Evolutionary conservation across 169 alveolate genomes (phyloP), one percentile per base, ranked within the genome.

Genomic region (Cryptosporidium ryanae): DNA sequence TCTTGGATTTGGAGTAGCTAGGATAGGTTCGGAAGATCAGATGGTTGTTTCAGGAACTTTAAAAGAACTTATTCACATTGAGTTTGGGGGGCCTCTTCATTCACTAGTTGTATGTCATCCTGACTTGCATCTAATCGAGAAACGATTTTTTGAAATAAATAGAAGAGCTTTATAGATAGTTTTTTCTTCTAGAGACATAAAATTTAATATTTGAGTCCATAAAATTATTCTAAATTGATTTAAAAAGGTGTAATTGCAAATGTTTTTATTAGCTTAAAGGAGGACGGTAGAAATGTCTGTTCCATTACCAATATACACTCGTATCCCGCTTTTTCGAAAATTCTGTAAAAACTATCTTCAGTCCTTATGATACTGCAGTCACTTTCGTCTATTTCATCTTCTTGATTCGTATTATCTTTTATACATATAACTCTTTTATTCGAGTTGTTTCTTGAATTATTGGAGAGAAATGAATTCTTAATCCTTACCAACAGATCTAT

Each of bases 21-120:
- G 99, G 84, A 93, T 97, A 29, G 99, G 99, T 2, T 93, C 98
- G 31, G 91, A 90, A 38, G 90, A 91, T 21, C 96, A 96, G 82
- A 89, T 89, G 49, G 94, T 97, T 46, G 94, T 94, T 48, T 93
- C 96, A 17, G 96, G 96, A 48, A 89, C 91, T 46, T 84, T 96
- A 46, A 82, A 90, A 59, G 94, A 95, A 68, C 93, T 96, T 48
- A 82, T 91, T 48, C 81, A 92, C n/a, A 70, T 90, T n/a, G 97
- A 95, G 67, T 92, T 96, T 90, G 98, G 99, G 57, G 94, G 84
- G 32, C 99, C 99, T 38, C 91, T 97, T 38, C 99, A 97, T 92
- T 96, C 98, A n/a, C 93, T 97, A 81, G 97, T 95, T 64, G 18
- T 96, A 82, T 93, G 99, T 90, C 96, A 95, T 29, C 95, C 97